A percentile compares a stretch with the other conserved stretches of the same genome.
Conservation (phyloP, 164 flowering plant genomes). For the Magnolia sinica region DNA sequence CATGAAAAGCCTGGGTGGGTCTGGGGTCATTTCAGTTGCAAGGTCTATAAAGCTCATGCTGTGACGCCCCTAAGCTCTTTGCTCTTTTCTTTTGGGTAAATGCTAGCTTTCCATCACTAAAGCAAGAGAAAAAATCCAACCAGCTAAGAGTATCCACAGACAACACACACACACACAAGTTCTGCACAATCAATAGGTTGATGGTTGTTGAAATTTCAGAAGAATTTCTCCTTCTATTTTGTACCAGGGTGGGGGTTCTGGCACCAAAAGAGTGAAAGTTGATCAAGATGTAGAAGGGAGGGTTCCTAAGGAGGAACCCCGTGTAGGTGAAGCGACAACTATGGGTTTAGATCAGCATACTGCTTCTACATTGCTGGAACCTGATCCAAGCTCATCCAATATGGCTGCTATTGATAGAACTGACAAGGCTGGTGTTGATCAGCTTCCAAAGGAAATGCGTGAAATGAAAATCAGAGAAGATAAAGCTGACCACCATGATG, state of each 20-base stretch:
- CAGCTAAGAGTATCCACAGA: too few species aligned
- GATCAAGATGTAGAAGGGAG: constrained; percentile 49
- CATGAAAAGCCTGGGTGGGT: not conserved
- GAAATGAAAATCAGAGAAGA: constrained; percentile 76
- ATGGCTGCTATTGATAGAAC: constrained; percentile 24
- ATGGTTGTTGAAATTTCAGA: not conserved
- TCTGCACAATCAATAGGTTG: too few species aligned
- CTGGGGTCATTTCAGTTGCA: not conserved
- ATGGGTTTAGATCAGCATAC: constrained; percentile 30
- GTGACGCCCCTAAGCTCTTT: not conserved
- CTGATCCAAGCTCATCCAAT: constrained; percentile 48
- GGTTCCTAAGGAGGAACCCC: constrained; percentile 19
- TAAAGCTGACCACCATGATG: constrained; percentile 42
- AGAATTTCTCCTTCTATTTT: constrained; percentile 3
- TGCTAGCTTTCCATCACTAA: too few species aligned
- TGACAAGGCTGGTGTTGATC: constrained; percentile 45
- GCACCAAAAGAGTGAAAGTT: constrained; percentile 56
- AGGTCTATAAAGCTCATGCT: not conserved
- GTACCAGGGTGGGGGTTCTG: constrained; percentile 62
- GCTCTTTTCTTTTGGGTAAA: not conserved
- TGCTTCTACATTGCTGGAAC: constrained; percentile 51
- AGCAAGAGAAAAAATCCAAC: too few species aligned
- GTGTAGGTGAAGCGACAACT: constrained; percentile 26
- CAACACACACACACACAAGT: too few species aligned
- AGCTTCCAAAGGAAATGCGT: constrained; percentile 70